These are phyloP conservation scores for Rhynchospora tenuis DNA, from an alignment of 176 grass and related monocot species.

Conservation along the genomic window DNA sequence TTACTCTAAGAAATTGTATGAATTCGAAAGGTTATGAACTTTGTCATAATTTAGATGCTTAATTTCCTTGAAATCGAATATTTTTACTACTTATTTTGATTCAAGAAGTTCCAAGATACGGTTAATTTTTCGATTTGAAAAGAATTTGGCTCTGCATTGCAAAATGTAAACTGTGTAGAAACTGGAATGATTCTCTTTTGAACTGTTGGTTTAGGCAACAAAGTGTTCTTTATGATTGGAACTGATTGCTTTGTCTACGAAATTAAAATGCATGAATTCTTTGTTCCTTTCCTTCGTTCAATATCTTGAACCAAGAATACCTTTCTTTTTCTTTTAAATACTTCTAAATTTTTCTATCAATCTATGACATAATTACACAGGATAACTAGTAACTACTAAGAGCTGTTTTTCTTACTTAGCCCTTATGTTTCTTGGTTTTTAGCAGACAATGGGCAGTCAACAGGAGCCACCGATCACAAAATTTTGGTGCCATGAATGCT, in stretches of 20 bases:
- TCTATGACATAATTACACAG: not conserved
- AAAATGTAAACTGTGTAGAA: not conserved
- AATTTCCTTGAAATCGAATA: not conserved
- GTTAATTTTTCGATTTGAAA: not conserved
- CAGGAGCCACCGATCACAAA: not conserved
- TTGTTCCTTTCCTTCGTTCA: not conserved
- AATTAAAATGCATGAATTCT: not conserved
- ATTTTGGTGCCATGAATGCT: constrained; percentile 28
- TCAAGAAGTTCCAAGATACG: not conserved
- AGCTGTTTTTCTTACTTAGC: not conserved
- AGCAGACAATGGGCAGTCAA: not conserved
- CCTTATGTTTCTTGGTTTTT: not conserved
- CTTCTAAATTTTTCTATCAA: not conserved
- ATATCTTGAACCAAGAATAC: not conserved
- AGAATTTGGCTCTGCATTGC: not conserved
- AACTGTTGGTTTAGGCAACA: not conserved
- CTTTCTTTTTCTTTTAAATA: not conserved
- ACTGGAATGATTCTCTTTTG: not conserved
- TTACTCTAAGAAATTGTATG: too few species aligned
- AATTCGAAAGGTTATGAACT: too few species aligned
- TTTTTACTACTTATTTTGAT: not conserved
- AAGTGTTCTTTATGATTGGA: not conserved
- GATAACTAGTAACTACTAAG: not conserved
- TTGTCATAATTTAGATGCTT: not conserved
- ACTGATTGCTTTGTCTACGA: not conserved